Percentiles rank a stretch among this genome's conserved stretches.
Conservation (phyloP, 2,329 filamentous ascomycete species). For the Colletotrichum truncatum region DNA sequence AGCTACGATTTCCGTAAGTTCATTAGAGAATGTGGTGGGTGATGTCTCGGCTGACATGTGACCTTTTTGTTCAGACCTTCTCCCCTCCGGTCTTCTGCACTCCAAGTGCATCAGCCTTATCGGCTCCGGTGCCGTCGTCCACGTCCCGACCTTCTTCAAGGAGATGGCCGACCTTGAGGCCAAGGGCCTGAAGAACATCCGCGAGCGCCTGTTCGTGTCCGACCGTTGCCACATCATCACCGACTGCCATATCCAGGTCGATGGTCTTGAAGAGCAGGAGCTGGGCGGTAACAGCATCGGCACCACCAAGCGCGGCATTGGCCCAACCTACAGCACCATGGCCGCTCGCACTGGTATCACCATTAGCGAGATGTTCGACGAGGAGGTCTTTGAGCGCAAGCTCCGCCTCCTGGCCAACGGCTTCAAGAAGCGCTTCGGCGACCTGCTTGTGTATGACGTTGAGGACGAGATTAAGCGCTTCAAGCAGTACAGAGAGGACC, state of each 20-base stretch:
- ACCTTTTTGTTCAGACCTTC: slow-evolving; percentile 63
- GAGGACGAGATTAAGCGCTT: slow-evolving; percentile 69
- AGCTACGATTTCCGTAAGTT: slow-evolving; percentile 34
- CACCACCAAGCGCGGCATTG: slow-evolving; percentile 51
- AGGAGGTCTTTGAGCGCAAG: slow-evolving; percentile 72
- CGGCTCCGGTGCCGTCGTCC: slow-evolving; percentile 74
- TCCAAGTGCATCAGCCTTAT: slow-evolving; percentile 77
- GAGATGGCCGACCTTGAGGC: slow-evolving; percentile 51
- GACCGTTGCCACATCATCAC: slow-evolving; percentile 72
- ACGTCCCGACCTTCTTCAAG: slow-evolving; percentile 59
- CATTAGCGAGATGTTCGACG: slow-evolving; percentile 74
- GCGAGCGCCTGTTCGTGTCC: slow-evolving; percentile 67
- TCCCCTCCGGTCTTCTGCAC: slow-evolving; percentile 77
- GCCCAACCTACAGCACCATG: slow-evolving; percentile 59
- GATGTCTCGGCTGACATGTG: slow-evolving; percentile 32
- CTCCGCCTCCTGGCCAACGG: slow-evolving; percentile 67
- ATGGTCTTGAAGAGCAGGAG: slow-evolving; percentile 72
- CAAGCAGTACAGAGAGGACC: slow-evolving; percentile 29
- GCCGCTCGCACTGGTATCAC: slow-evolving; percentile 70
- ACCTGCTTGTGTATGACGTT: slow-evolving; percentile 71
- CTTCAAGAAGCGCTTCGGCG: slow-evolving; percentile 76
- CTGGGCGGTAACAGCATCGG: slow-evolving; percentile 49
- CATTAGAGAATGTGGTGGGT: neutral
- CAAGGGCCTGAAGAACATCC: slow-evolving; percentile 46
- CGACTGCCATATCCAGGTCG: slow-evolving; percentile 72